Evolutionary conservation across 2,329 filamentous ascomycete species (phyloP), one percentile per base, ranked within the genome.

Genomic region (Plectosphaerella cucumerina): DNA sequence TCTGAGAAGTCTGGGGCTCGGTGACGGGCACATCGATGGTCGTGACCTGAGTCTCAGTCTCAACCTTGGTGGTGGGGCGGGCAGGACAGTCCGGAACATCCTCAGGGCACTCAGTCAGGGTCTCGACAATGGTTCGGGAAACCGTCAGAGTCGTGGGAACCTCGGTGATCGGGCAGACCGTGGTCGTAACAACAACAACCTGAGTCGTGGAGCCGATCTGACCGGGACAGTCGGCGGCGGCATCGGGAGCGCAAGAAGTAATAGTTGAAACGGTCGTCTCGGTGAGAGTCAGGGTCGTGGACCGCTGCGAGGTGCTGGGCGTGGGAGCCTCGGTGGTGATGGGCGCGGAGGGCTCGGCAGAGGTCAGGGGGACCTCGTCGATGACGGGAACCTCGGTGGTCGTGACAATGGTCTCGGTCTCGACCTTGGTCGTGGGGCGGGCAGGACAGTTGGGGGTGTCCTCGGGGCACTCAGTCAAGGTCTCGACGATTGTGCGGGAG

Each of bases 111-210:
- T 37, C 45, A 21, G 50, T 51, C 14, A 47, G 34, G 9, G 49
- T 51, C 41, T 50, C 34, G 17, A 50, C 45, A 18, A 44, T 44
- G 10, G 48, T 50, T 37, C 44, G 37, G 45, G 50, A 44, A 22
- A 46, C 35, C 12, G 43, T 49, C 15, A 52, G 43, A n/a, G 46
- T 48, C 20, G 45, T 35, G 10, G 50, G 47, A 4, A 42, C 35
- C 23, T 51, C 54, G 6, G 41, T 49, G n/a, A 44, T 47, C 5
- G 71, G 70, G 61, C 70, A 76, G 49, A 76, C 65, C 10, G 75
- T 77, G 14, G 74, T 77, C 57, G 70, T 74, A 35, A 74, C 35
- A n/a, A 39, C 35, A 15, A 48, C 47, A 6, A 48, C 34, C 22
- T 42, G 35, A 11, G 47, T 48, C 14, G 37, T 43, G n/a, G 39